Percentiles rank a stretch among this genome's conserved stretches.
These are phyloP conservation scores for Hysterangium stoloniferum DNA, from an alignment of 768 basidiomycete species.

Conservation along the genomic window DNA sequence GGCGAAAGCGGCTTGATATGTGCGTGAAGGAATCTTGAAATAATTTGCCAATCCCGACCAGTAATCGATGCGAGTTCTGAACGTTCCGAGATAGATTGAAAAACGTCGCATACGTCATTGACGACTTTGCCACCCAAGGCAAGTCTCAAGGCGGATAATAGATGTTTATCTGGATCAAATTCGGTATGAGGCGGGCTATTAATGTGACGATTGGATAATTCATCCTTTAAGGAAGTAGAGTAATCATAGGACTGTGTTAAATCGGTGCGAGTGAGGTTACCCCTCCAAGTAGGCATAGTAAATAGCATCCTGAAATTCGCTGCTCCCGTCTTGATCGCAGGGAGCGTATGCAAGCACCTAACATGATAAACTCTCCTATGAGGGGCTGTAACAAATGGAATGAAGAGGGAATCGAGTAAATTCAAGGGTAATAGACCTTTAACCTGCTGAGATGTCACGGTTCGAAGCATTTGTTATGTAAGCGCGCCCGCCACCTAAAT, in stretches of 20 bases:
- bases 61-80: background rate
- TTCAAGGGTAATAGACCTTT: background rate
- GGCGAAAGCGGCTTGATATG: background rate
- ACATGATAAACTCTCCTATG: too few species aligned
- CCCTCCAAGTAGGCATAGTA: too few species aligned
- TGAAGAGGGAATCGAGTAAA: background rate
- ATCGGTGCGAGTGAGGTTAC: too few species aligned
- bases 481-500: background rate
- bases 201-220: too few species aligned
- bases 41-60: background rate
- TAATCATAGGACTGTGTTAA: too few species aligned
- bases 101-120: background rate
- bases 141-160: background rate
- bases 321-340: too few species aligned
- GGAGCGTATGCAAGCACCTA: too few species aligned
- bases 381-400: too few species aligned
- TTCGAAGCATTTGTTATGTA: slow-evolving; percentile 2
- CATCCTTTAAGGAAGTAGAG: too few species aligned
- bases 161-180: background rate
- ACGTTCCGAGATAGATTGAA: background rate
- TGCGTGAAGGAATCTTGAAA: background rate
- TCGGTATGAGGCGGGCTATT: background rate
- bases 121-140: background rate
- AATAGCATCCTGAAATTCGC: too few species aligned
- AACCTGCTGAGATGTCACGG: background rate